Evolutionary conservation across 495 filamentous ascomycete genomes (phyloP), one percentile per base, ranked within the genome.

Genomic region (Aspergillus bertholletiae): DNA sequence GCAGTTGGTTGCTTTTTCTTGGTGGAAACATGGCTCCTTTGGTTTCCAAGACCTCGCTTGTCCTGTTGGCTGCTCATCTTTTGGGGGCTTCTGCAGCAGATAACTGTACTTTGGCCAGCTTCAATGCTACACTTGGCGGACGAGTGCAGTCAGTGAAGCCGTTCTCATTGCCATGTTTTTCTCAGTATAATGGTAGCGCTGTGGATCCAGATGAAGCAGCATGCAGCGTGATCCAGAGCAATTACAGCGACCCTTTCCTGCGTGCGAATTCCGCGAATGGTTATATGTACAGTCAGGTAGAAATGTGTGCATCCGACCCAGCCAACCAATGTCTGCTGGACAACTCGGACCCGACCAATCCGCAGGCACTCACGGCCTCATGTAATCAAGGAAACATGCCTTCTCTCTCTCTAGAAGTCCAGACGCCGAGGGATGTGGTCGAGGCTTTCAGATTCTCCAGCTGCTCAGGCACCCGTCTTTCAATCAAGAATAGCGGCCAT

Each of bases 401-500:
- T 28, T 53, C 51, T 0, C 55, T 57, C 48, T 65, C 56, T 24
- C 46, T 65, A 15, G 53, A 61, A 30, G 56, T 59, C 1, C 49
- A 53, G 6, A 26, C 37, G 11, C 55, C 53, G 1, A 51, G 39
- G 15, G 62, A 65, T 49, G 50, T 59, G 13, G 49, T 57, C 13
- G 41, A 46, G 39, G 57, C 62, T 9, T 39, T 65, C 35, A 24
- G 45, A n/a, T 61, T 40, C 51, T 57, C 58, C 12, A 20, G 50
- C 61, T 52, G 63, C 55, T 41, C 40, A 3, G 60, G 55, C 22
- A 45, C 51, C 12, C 43, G 30, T 7, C 37, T 69, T 18, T 55
- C 58, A 7, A 74, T 87, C 50, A 84, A 82, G 28, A 86, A 85
- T 61, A 85, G 80, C 1, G 84, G 84, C 7, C 64, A 71, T 64